Evolutionary conservation across 805 yeast species (phyloP), one percentile per base, ranked within the genome.

Genomic region (Candida silvicultrix): DNA sequence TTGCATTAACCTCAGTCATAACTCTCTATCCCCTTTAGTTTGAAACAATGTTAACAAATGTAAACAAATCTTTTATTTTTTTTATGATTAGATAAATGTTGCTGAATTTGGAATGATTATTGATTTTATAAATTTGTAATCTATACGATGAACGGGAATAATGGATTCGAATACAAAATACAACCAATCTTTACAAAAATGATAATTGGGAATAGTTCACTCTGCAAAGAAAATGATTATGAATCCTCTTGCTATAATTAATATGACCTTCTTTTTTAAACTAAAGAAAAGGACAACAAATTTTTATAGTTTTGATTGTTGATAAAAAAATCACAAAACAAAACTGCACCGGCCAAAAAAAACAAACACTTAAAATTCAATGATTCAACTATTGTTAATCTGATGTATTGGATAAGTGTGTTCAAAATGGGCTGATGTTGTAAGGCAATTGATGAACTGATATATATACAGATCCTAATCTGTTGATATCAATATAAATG

Each of bases 1-100:
- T 50, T 50, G 49, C 18, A 21, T 38, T 38, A 15, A 34, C 19
- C n/a, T 36, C 40, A 35, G 35, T 43, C 41, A 38, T 43, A 38
- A 25, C 41, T 38, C 12, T 37, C 39, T 19, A 4, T 20, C 20
- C 25, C 18, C 25, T 20, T 5, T 37, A 12, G 8, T 12, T 12
- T 2, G 18, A 16, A 34, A 34, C 5, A 3, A 31, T 4, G 12
- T 4, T 14, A 29, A 29, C 12, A 29, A 10, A 7, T 4, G n/a
- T 29, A 14, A 10, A 29, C 14, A 29, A 23, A 9, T 5, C 5
- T 23, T 23, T 23, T 6, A 23, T 6, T 23, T 6, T 23, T 5
- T 23, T 23, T 6, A 6, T 23, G 25, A 23, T 6, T 23, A 9
- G 25, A 23, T 23, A 5, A 9, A 23, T 9, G 5, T 23, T 23